Evolutionary conservation across 192 early-diverging fungal species (phyloP).

Genomic region (Fimicolochytrium jonesii): DNA sequence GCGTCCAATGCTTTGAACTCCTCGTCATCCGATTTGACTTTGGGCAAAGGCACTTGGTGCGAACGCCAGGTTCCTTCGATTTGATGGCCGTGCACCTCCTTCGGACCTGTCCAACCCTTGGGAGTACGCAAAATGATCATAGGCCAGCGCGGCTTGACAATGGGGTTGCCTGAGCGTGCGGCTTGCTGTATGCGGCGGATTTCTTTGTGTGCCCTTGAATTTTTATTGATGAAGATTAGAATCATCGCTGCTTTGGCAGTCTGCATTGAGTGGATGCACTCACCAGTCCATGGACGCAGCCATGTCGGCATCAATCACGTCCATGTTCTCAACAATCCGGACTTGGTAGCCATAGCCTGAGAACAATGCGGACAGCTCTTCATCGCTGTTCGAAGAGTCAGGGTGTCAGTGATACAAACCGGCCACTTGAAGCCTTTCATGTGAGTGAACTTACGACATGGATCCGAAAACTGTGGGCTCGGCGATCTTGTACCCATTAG

Average conservation of each 20-base stretch:
- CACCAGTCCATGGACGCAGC: constrained; percentile 39
- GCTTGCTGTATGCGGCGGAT: constrained; percentile 36
- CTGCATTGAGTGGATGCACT: too few relatives aligned
- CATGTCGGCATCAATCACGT: constrained; percentile 38
- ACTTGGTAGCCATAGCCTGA: constrained; percentile 44
- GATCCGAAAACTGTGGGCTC: constrained; percentile 38
- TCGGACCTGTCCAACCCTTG: constrained; percentile 46
- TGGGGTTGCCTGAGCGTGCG: constrained; percentile 33
- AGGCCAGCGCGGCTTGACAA: constrained; percentile 42
- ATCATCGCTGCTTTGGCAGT: too few relatives aligned
- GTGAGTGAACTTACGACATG: constrained; percentile 37
- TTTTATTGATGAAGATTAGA: too few relatives aligned
- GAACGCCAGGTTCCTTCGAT: constrained; percentile 39
- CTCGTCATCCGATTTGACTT: constrained; percentile 30
- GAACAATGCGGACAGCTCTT: constrained; percentile 34
- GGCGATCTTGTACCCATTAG: constrained; percentile 44
- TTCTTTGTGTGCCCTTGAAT: constrained; percentile 26
- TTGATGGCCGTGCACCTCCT: constrained; percentile 28
- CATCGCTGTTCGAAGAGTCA: constrained; percentile 21
- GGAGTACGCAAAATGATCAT: constrained; percentile 40
- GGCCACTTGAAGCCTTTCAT: too few relatives aligned
- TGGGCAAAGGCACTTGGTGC: constrained; percentile 41
- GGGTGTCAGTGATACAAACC: too few relatives aligned
- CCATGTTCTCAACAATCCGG: constrained; percentile 34
- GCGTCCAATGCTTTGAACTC: constrained; percentile 26